These are phyloP conservation scores for Microdochium trichocladiopsis DNA, from an alignment of 2,329 filamentous ascomycete genomes.

Conservation along the genomic window DNA sequence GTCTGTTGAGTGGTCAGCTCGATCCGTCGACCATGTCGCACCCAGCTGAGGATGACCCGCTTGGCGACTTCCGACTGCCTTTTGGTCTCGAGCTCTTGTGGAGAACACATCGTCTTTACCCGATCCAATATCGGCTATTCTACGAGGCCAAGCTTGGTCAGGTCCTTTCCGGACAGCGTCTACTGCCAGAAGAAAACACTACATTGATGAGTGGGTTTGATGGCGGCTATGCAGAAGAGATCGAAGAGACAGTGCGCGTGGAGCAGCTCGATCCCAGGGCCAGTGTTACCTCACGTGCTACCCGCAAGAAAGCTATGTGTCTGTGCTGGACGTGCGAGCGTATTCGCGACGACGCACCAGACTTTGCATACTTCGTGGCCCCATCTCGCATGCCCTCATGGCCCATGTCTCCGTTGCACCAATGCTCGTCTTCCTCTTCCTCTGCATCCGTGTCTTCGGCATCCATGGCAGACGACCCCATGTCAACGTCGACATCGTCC, in stretches of 20 bases:
- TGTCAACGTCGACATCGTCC: neutral
- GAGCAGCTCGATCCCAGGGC: neutral
- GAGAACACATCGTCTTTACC: slow-evolving; percentile 4
- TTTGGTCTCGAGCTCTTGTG: slow-evolving; percentile 4
- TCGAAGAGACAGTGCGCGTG: neutral
- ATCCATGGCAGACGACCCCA: neutral
- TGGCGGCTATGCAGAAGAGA: neutral
- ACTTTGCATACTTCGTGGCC: slow-evolving; percentile 1
- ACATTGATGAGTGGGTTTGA: neutral
- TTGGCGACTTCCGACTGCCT: neutral
- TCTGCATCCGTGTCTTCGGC: neutral
- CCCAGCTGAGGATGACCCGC: neutral
- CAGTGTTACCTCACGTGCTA: no score
- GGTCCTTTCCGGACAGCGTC: neutral
- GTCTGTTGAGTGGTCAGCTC: neutral
- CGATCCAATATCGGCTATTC: slow-evolving; percentile 3
- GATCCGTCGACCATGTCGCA: neutral
- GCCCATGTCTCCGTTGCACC: neutral
- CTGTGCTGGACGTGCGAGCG: slow-evolving; percentile 7
- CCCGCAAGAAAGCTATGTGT: no score
- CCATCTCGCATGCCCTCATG: neutral
- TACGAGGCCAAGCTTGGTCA: neutral
- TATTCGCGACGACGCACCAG: slow-evolving; percentile 5
- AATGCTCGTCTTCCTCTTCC: neutral
- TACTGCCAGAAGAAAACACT: neutral